Percentiles rank a stretch among this genome's conserved stretches.
Evolutionary conservation across 768 basidiomycete species (phyloP).

Genomic region (Gymnopilus dilepis): DNA sequence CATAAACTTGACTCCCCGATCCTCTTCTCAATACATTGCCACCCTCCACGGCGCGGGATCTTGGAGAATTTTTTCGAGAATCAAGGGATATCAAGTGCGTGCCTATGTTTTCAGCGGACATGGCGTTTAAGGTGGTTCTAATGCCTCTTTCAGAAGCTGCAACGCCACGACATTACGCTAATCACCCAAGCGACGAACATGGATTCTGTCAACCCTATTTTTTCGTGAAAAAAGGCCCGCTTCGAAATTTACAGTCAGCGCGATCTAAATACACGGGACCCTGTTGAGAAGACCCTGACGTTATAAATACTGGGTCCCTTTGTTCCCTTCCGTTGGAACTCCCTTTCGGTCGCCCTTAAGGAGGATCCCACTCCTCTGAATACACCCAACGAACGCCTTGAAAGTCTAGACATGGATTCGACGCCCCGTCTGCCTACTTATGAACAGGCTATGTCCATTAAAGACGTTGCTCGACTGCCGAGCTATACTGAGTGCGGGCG

Average conservation of each 20-base stretch:
- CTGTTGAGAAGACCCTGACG: not conserved
- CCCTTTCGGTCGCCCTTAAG: not conserved
- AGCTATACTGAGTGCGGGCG: conserved; percentile 9
- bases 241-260: not conserved
- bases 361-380: not conserved
- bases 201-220: not conserved
- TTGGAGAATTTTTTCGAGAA: not conserved
- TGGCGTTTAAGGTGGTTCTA: not conserved
- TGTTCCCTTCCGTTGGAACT: not conserved
- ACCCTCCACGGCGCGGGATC: not conserved
- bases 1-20: not conserved
- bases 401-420: not conserved
- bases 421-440: conserved; percentile 10
- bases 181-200: not conserved
- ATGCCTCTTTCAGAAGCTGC: conserved; percentile 7
- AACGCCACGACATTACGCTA: conserved; percentile 12
- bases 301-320: not conserved
- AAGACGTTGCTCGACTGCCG: conserved; percentile 7
- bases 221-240: not conserved
- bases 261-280: not conserved
- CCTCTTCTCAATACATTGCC: not conserved
- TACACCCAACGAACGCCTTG: not conserved
- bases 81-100: not conserved
- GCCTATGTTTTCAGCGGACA: not conserved
- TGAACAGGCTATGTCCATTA: conserved; percentile 10